phyloP scores from a whole-genome alignment of 2,329 filamentous ascomycete genomes.

The Microdochium nivale region DNA sequence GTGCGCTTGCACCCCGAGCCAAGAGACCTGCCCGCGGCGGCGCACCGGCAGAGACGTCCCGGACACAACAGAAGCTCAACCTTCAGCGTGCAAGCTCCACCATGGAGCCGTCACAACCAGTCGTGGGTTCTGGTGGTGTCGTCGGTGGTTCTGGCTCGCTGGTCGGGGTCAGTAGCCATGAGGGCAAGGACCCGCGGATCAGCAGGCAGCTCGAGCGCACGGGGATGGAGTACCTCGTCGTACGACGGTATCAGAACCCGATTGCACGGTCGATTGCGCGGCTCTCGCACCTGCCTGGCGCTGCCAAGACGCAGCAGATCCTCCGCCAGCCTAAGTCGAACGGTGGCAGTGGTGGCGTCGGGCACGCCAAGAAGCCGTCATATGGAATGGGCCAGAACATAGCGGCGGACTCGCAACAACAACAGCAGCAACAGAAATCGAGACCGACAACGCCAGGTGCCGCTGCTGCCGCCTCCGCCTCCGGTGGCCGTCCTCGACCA shows the following conservation, averaged over 20 bases:
- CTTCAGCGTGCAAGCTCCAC: constrained; percentile 65
- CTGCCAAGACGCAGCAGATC: constrained; percentile 41
- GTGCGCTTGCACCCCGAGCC: constrained; percentile 37
- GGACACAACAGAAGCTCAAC: constrained; percentile 69
- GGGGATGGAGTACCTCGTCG: constrained; percentile 65
- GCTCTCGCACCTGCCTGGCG: constrained; percentile 41
- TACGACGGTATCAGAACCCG: constrained; percentile 64
- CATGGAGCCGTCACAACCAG: constrained; percentile 53
- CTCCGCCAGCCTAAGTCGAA: constrained; percentile 24
- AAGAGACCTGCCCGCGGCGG: constrained; percentile 28
- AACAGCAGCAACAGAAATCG: constrained; percentile 13
- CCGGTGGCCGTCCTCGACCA: constrained; percentile 17
- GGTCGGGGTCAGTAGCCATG: constrained; percentile 45
- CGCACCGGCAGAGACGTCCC: constrained; percentile 46
- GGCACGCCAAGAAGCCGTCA: constrained; percentile 17
- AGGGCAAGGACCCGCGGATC: constrained; percentile 54
- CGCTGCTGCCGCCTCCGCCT: constrained; percentile 11
- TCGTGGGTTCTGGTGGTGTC: constrained; percentile 21
- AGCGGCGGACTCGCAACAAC: constrained; percentile 8
- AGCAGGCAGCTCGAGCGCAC: constrained; percentile 59
- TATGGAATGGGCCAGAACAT: constrained; percentile 31
- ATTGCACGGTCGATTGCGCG: constrained; percentile 53
- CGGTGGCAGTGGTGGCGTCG: constrained; percentile 22
- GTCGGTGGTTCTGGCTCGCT: constrained; percentile 35
- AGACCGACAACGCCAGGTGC: constrained; percentile 19